phyloP scores from a whole-genome alignment of 1,284 basidiomycete species.

The Cryptococcus hybrid region DNA sequence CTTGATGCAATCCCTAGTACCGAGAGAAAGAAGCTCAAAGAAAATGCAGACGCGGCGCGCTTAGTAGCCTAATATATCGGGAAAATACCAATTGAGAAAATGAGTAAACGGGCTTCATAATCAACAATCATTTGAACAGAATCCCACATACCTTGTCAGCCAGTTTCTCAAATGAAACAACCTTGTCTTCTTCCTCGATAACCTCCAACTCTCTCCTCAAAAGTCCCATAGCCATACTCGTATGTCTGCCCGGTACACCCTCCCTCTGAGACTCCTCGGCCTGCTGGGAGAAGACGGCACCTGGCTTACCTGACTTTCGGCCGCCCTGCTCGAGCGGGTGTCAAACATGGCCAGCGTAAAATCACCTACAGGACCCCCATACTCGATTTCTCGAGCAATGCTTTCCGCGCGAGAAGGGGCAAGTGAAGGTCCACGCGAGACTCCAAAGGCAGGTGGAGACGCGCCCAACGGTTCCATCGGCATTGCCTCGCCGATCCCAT shows the following conservation, averaged over 20 bases:
- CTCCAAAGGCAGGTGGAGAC: constrained; percentile 6
- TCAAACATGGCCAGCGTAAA: constrained; percentile 85
- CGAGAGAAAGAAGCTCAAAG: constrained; percentile 92
- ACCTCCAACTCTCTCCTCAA: constrained; percentile 70
- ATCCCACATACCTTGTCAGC: constrained; percentile 61
- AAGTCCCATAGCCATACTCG: constrained; percentile 81
- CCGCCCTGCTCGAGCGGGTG: constrained; percentile 53
- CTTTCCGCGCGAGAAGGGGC: constrained; percentile 33
- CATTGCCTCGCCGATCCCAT: constrained; percentile 45
- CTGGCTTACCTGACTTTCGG: constrained; percentile 13
- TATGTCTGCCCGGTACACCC: constrained; percentile 57
- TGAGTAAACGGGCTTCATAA: no score
- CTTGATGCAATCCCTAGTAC: constrained; percentile 85
- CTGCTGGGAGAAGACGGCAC: constrained; percentile 23
- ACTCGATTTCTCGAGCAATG: constrained; percentile 54
- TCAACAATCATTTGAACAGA: background rate
- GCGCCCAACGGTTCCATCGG: constrained; percentile 52
- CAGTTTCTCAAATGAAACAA: constrained; percentile 69
- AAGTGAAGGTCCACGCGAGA: constrained; percentile 24
- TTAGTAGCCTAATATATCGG: constrained; percentile 65
- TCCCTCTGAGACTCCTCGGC: constrained; percentile 60
- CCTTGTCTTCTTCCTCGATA: constrained; percentile 54
- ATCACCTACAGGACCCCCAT: constrained; percentile 36
- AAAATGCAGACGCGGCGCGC: constrained; percentile 93
- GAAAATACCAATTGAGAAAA: no score